Base-by-base conservation (phyloP, 1,139 yeast genomes). In the Pichia sp. region DNA sequence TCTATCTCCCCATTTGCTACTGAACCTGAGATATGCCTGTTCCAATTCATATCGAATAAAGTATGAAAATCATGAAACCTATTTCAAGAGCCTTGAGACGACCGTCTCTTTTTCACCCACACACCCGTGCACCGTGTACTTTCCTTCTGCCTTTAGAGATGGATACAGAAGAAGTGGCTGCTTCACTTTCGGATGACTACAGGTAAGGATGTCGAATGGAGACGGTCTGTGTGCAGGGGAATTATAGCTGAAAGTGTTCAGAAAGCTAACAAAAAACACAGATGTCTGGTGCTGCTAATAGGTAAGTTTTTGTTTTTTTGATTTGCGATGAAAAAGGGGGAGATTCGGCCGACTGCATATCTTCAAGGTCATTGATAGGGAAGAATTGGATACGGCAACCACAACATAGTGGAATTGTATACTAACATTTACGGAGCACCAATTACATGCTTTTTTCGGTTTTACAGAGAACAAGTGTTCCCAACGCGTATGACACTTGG, bases 401-500 rank as follows among this genome's bases (percentile, higher is more conserved):
- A 8, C 26, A 23, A 32, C 19, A 34, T 2, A 26, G 19, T 5
- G 7, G 41, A 45, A 45, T 29, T 11, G 26, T 26, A 8, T 50
- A 50, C 49, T 50, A 50, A 44, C 49, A 45, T 50, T 34, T 13
- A 23, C 19, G 15, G 11, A 31, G 30, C 7, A 31, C 19, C 23
- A 8, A 46, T 19, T n/a, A 15, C n/a, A 5, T 5, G 26, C 11
- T 23, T 26, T 5, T 42, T 26, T 5, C 26, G n/a, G 11, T 32
- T 45, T 75, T 65, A 47, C 45, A 85, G 95, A 77, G 95, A 87
- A 68, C 90, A 84, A 68, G 95, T 92, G 55, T 92, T 92, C 73
- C 97, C 98, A 46, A 92, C 98, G 50, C 90, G 97, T 73, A 90
- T 92, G 98, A 92, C 98, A 59, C 80, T 93, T 64, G 93, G 96